Conservation (phyloP, 78 protist genomes). For the Tieghemostelium lacteum region DNA sequence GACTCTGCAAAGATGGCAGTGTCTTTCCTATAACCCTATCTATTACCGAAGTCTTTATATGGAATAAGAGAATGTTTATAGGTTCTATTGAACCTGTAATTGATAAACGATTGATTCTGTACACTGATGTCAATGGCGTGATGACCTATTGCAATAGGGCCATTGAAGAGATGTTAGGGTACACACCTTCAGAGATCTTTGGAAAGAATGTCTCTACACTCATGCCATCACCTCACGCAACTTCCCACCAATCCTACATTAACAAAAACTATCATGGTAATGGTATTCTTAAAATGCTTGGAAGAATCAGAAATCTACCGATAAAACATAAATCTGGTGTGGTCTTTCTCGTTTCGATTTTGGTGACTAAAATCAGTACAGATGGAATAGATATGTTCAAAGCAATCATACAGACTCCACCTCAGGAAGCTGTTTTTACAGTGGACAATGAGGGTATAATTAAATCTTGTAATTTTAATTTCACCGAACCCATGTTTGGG, state of each 20-base stretch:
- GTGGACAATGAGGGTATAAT: constrained; percentile 46
- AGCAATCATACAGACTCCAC: constrained; percentile 53
- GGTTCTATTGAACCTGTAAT: constrained; percentile 45
- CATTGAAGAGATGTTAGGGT: constrained; percentile 55
- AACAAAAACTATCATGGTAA: constrained; percentile 54
- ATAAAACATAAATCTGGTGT: constrained; percentile 50
- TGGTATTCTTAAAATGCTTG: constrained; percentile 31
- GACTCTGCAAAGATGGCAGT: constrained; percentile 47
- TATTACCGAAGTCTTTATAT: constrained; percentile 23
- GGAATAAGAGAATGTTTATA: constrained; percentile 54
- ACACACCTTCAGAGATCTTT: constrained; percentile 36
- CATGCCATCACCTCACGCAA: constrained; percentile 38
- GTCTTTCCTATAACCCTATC: constrained; percentile 59
- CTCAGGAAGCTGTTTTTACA: constrained; percentile 41
- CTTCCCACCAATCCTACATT: constrained; percentile 9
- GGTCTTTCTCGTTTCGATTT: constrained; percentile 24
- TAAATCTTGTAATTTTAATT: constrained; percentile 48
- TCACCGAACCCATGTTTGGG: constrained; percentile 60
- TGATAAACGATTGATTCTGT: constrained; percentile 28
- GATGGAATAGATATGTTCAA: constrained; percentile 60
- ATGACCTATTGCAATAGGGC: constrained; percentile 53
- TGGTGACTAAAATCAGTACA: constrained; percentile 29
- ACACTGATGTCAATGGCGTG: constrained; percentile 39
- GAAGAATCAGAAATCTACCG: constrained; percentile 55
- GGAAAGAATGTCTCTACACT: constrained; percentile 39